Evolutionary conservation across 257 asterid species (phyloP), one percentile per base, ranked within the genome.

Genomic region (Eustoma russellianum): DNA sequence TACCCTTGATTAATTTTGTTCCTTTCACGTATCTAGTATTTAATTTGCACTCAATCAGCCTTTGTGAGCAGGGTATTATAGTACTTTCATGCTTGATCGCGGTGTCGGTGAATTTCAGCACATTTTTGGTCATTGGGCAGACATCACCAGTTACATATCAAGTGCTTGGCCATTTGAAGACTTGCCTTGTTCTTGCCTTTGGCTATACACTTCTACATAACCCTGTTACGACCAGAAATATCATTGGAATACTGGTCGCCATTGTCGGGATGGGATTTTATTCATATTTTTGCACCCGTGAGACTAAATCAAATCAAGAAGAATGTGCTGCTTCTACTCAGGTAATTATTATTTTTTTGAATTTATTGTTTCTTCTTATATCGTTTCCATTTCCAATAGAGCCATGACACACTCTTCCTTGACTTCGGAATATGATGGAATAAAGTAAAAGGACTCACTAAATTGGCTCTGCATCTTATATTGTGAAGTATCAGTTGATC

Each of bases 61-160:
- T 46, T 3, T 7, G 18, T 54, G 16, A 61, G 74, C 81, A 88
- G 95, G 88, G 70, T 18, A 82, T 85, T 75, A 85, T 88, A 63
- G 9, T 85, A 14, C 65, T 88, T 0, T 88, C 97, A 6, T 88
- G 95, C 75, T 60, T 85, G 82, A 88, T 88, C 48, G 97, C 97
- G 1, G 97, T 88, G 30, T 73, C 88, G 45, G 97, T 88, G 61
- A 88, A 88, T 76, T 82, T 88, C 66, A 88, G 97, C 76, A 88
- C 97, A 28, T 88, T 88, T 72, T 71, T 88, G 61, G 97, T 88
- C 58, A 88, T 88, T 10, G 97, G 97, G 0, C 85, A 88, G 75
- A 88, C 97, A 18, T 88, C 97, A 15, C 97, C 95, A 1, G 97
- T 88, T 0, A 88, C 97, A 1, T 88, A 88, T 64, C 97, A 88